Evolutionary conservation across 257 asterid genomes (phyloP).

Genomic region (Jacaranda copaia): DNA sequence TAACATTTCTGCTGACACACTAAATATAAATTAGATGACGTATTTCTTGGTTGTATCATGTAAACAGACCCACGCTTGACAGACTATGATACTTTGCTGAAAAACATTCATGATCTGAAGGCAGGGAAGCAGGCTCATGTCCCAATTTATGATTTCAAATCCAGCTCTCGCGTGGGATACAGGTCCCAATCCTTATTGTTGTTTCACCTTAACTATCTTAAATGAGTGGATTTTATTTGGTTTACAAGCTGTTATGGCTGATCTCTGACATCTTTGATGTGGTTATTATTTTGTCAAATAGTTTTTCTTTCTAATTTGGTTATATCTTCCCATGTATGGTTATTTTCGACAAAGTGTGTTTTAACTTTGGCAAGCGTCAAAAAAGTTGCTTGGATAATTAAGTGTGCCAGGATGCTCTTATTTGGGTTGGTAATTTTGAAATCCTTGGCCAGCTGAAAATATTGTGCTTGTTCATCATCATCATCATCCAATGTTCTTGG

Average conservation of each 20-base stretch:
- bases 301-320: neutral
- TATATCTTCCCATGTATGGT: neutral
- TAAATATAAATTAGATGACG: conserved; percentile 23
- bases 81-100: conserved; percentile 89
- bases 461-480: neutral
- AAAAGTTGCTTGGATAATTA: conserved; percentile 20
- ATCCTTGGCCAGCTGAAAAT: conserved; percentile 16
- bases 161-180: conserved; percentile 94
- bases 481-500: conserved; percentile 13
- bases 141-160: conserved; percentile 97
- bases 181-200: conserved; percentile 58
- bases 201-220: conserved; percentile 30
- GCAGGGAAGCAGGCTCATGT: conserved; percentile 75
- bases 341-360: neutral
- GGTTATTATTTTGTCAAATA: conserved; percentile 15
- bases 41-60: conserved; percentile 35
- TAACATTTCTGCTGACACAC: conserved; percentile 11
- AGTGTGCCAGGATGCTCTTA: conserved; percentile 8
- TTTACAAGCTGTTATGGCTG: conserved; percentile 22
- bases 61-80: conserved; percentile 94
- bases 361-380: neutral
- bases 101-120: conserved; percentile 86
- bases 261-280: neutral
- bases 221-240: conserved; percentile 11
- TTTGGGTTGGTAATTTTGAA: conserved; percentile 24